Conservation (phyloP, 2,329 filamentous ascomycete species). For the Hypoxylon sp. region DNA sequence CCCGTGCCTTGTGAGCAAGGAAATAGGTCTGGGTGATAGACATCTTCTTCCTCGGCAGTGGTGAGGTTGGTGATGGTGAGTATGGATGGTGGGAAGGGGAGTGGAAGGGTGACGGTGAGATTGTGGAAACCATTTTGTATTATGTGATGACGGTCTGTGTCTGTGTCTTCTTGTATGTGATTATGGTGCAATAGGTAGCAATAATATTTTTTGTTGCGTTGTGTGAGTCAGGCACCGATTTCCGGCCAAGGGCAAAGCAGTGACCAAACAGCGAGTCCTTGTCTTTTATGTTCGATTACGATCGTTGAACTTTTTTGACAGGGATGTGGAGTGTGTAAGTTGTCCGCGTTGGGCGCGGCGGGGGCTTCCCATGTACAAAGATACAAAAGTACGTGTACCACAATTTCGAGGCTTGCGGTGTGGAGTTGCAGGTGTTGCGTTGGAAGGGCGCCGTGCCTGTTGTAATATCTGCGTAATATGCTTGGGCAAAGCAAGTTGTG, state of each 20-base stretch:
- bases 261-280: slow-evolving; percentile 48
- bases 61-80: slow-evolving; percentile 56
- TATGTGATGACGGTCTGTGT: slow-evolving; percentile 40
- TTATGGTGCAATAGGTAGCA: slow-evolving; percentile 53
- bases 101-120: slow-evolving; percentile 49
- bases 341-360: slow-evolving; percentile 38
- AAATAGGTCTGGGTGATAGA: slow-evolving; percentile 98
- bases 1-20: slow-evolving; percentile 94
- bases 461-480: slow-evolving; percentile 42
- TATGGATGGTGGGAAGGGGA: slow-evolving; percentile 53
- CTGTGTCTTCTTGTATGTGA: slow-evolving; percentile 47
- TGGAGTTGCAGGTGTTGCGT: slow-evolving; percentile 40
- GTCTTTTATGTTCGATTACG: slow-evolving; percentile 54
- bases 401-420: slow-evolving; percentile 43
- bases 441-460: slow-evolving; percentile 41
- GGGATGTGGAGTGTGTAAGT: slow-evolving; percentile 41
- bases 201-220: slow-evolving; percentile 46
- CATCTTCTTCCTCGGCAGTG: slow-evolving; percentile 84
- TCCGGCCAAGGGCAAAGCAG: slow-evolving; percentile 52
- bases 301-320: slow-evolving; percentile 49
- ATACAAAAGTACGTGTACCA: slow-evolving; percentile 35
- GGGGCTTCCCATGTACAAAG: slow-evolving; percentile 21
- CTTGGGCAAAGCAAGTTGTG: slow-evolving; percentile 31
- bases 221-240: slow-evolving; percentile 58
- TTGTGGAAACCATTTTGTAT: slow-evolving; percentile 57